Base-by-base conservation (phyloP, 257 asterid species). In the Gentiana dahurica region DNA sequence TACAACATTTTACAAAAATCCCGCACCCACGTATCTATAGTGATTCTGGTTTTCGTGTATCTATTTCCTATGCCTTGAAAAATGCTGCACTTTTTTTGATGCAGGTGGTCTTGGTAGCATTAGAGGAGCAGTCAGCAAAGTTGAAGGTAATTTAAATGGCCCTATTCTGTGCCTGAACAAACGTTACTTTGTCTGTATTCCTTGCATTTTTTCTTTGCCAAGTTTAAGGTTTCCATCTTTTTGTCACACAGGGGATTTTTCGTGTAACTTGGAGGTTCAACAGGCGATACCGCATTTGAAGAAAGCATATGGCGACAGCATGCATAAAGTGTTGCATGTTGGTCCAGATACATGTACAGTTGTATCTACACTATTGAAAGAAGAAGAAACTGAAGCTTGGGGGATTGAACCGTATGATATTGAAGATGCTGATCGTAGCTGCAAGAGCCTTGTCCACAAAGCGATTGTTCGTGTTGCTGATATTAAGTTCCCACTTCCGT, bases 261-360 rank as follows among this genome's bases (percentile, higher is more conserved):
- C 63, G 57, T 68, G 79, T 62, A 65, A 68, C 7, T 5, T 44
- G 49, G 79, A 73, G 59, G 79, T 65, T 51, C 58, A 34, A 53
- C 66, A 47, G 48, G 57, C 72, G 3, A 73, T 68, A 43, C 72
- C 79, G 34, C 10, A 65, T 53, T 38, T 73, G 65, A 65, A 69
- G 64, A 68, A 61, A 65, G 72, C 79, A 61, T 73, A 73, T 45
- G 79, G 79, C 12, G 79, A 68, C 53, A 58, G 75, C 64, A 61
- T 73, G 75, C 69, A 41, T 60, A 73, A 45, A 66, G 75, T 73
- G 48, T 60, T 73, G 60, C 79, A 73, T 65, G 75, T 73, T 45
- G 79, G 79, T 55, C 79, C 79, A 6, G 79, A 73, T 59, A 65
- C 75, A 44, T 73, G 79, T 58, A 68, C 75, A 5, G 72, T 73